Percentiles rank a stretch among this genome's conserved stretches.
Conservation (phyloP, 1,139 yeast species). For the Blastobotrys proliferans region DNA sequence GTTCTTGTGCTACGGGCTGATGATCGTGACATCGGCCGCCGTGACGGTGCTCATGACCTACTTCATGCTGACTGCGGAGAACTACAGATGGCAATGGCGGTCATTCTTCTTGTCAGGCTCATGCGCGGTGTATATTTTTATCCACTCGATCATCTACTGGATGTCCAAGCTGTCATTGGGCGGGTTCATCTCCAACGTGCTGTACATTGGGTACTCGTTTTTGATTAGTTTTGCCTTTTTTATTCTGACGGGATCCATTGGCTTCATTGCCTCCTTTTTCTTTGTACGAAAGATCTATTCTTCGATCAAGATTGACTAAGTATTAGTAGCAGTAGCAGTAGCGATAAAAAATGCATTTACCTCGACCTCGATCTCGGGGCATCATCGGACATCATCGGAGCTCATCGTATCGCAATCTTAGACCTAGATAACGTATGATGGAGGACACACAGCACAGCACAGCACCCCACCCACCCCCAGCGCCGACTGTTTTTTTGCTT, state of each 20-base stretch:
- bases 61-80: slow-evolving; percentile 82
- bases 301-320: slow-evolving; percentile 76
- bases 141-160: slow-evolving; percentile 65
- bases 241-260: slow-evolving; percentile 83
- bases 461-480: no score
- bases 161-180: slow-evolving; percentile 55
- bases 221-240: slow-evolving; percentile 70
- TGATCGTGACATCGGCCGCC: slow-evolving; percentile 76
- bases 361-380: no score
- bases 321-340: no score
- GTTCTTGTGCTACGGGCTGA: slow-evolving; percentile 77
- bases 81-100: slow-evolving; percentile 98
- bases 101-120: slow-evolving; percentile 87
- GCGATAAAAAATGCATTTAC: no score
- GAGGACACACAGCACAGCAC: no score
- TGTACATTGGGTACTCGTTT: slow-evolving; percentile 82
- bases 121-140: slow-evolving; percentile 75
- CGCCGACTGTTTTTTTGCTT: no score
- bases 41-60: slow-evolving; percentile 79
- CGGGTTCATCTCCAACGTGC: slow-evolving; percentile 69
- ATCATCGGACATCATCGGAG: no score
- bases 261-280: slow-evolving; percentile 68
- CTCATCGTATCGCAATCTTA: no score
- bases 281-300: slow-evolving; percentile 78
- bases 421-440: no score